A percentile compares a stretch with the other conserved stretches of the same genome.
These are phyloP conservation scores for Diutina mesorugosa DNA, from an alignment of 1,139 yeast genomes.

Conservation along the genomic window DNA sequence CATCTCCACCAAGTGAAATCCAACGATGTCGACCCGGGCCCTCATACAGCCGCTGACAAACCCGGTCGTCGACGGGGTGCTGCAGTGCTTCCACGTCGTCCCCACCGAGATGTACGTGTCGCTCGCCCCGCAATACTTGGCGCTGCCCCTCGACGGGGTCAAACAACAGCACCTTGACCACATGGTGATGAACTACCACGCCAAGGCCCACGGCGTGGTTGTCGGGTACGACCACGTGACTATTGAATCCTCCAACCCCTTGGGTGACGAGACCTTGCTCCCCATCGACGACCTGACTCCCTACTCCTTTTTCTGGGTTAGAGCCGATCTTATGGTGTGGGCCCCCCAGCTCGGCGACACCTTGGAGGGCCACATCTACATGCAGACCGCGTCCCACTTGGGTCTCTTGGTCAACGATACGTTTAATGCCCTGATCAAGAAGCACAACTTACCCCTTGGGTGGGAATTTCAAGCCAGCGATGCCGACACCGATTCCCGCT, in stretches of 20 bases:
- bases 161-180: slow-evolving; percentile 84
- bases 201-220: slow-evolving; percentile 69
- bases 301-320: slow-evolving; percentile 76
- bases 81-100: slow-evolving; percentile 56
- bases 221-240: slow-evolving; percentile 61
- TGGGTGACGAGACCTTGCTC: slow-evolving; percentile 16
- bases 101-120: slow-evolving; percentile 65
- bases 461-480: slow-evolving; percentile 82
- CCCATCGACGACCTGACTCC: slow-evolving; percentile 55
- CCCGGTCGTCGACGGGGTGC: slow-evolving; percentile 20
- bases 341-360: slow-evolving; percentile 75
- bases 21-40: not conserved
- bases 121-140: slow-evolving; percentile 67
- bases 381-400: slow-evolving; percentile 92
- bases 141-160: slow-evolving; percentile 64
- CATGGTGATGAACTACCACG: slow-evolving; percentile 69
- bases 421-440: slow-evolving; percentile 85
- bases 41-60: not conserved
- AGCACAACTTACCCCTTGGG: slow-evolving; percentile 63
- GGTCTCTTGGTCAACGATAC: slow-evolving; percentile 87
- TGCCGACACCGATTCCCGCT: slow-evolving; percentile 44
- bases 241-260: slow-evolving; percentile 20
- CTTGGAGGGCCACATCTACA: slow-evolving; percentile 75
- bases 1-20: not conserved
- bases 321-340: slow-evolving; percentile 82